Evolutionary conservation across 805 yeast genomes (phyloP).

Genomic region (Geotrichum ghanense): DNA sequence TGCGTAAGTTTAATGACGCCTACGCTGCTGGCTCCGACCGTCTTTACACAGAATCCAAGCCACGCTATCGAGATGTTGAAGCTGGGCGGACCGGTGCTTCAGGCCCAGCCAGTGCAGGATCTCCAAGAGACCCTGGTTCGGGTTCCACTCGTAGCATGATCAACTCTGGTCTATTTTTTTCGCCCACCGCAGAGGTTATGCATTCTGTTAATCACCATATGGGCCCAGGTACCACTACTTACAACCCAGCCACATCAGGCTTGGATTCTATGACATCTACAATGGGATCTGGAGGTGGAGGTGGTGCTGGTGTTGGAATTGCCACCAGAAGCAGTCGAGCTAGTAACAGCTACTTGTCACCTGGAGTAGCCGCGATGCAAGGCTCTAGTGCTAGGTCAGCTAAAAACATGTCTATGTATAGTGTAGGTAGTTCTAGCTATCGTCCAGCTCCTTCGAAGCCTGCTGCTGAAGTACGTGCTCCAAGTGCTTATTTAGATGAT

Average conservation of each 20-base stretch:
- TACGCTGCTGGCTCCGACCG: not conserved
- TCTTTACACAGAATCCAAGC: conserved; percentile 7
- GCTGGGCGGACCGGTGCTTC: not conserved
- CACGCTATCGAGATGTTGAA: not conserved
- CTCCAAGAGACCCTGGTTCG: conserved; percentile 4
- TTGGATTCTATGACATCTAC: conserved; percentile 3
- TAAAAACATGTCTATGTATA: conserved; percentile 12
- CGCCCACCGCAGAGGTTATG: conserved; percentile 76
- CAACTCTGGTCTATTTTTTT: conserved; percentile 39
- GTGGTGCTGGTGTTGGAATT: conserved; percentile 14
- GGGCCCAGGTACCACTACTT: too few relatives aligned
- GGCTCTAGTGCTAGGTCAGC: conserved; percentile 7
- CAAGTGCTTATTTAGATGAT: conserved; percentile 28
- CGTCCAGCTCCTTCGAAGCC: conserved; percentile 3
- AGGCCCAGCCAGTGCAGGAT: not conserved
- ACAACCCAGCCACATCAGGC: not conserved
- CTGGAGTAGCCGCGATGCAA: conserved; percentile 10
- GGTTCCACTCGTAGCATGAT: not conserved
- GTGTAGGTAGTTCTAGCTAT: conserved; percentile 5
- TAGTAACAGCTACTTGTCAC: conserved; percentile 9
- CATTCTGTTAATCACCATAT: conserved; percentile 25
- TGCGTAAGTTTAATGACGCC: conserved; percentile 27
- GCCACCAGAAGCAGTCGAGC: conserved; percentile 16
- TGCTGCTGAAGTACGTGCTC: conserved; percentile 12
- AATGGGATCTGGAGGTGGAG: conserved; percentile 7